A percentile compares a stretch with the other conserved stretches of the same genome.
Conservation (phyloP, 768 basidiomycete genomes). For the Leccinum truebloodii region DNA sequence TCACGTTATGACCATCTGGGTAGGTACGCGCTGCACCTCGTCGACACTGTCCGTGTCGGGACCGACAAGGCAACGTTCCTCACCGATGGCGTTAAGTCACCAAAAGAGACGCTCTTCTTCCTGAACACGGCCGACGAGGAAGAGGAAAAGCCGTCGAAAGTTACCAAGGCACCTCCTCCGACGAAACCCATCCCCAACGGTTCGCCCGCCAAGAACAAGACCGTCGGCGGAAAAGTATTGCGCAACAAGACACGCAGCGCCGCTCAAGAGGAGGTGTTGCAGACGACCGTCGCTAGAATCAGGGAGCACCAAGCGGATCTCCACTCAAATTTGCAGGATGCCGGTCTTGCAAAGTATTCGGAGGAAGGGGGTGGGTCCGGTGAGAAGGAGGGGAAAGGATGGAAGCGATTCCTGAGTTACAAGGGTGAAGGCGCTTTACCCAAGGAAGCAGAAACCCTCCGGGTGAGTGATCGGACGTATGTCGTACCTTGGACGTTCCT, state of each 20-base stretch:
- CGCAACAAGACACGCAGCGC: conserved; percentile 90
- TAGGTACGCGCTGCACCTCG: conserved; percentile 86
- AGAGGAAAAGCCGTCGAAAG: conserved; percentile 57
- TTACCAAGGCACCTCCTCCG: conserved; percentile 53
- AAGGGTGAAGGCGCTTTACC: conserved; percentile 92
- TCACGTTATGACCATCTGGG: not conserved
- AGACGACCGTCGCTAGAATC: conserved; percentile 74
- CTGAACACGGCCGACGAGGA: conserved; percentile 58
- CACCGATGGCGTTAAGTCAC: conserved; percentile 81
- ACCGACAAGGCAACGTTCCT: conserved; percentile 64
- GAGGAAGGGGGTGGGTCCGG: conserved; percentile 74
- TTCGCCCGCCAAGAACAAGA: conserved; percentile 68
- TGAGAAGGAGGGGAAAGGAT: conserved; percentile 87
- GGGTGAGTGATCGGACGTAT: conserved; percentile 50
- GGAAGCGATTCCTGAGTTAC: conserved; percentile 97
- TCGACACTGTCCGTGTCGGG: conserved; percentile 85
- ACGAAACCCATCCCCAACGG: conserved; percentile 59
- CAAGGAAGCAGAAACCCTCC: conserved; percentile 72
- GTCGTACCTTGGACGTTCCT: conserved; percentile 5
- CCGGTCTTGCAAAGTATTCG: conserved; percentile 81
- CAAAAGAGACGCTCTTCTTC: conserved; percentile 90
- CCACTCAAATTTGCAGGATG: conserved; percentile 71
- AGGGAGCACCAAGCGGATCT: conserved; percentile 87
- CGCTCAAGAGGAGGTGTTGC: conserved; percentile 80
- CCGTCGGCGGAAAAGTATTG: conserved; percentile 81